These are phyloP conservation scores for Entomortierella chlamydospora DNA, from an alignment of 192 early-diverging fungal species.

Conservation along the genomic window DNA sequence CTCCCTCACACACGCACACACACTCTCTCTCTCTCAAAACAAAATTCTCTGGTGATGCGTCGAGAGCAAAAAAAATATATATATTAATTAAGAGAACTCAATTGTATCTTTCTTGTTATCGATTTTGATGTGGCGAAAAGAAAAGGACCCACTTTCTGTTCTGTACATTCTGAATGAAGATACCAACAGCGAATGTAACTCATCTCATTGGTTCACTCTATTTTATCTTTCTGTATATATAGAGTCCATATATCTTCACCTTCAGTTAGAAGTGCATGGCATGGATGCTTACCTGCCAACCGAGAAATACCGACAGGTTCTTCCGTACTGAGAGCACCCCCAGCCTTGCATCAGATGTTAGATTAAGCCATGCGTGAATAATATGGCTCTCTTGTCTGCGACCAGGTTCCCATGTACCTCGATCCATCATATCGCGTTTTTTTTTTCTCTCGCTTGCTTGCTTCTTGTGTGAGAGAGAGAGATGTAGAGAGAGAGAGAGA, in stretches of 20 bases:
- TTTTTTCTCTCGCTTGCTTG: no score
- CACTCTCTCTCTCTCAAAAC: no score
- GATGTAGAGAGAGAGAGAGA: no score
- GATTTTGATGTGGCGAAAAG: constrained; percentile 4
- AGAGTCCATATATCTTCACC: background rate
- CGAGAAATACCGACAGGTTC: constrained; percentile 5
- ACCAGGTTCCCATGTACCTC: background rate
- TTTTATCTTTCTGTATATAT: background rate
- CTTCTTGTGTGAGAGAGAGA: no score
- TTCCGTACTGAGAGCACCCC: constrained; percentile 6
- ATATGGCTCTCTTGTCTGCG: background rate
- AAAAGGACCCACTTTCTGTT: background rate
- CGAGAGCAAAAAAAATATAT: no score
- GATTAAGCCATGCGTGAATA: background rate
- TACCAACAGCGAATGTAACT: background rate
- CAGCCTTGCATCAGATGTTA: no score
- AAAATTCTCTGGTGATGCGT: no score
- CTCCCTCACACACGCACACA: no score
- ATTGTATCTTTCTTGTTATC: background rate
- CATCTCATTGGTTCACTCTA: background rate
- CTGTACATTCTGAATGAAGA: background rate
- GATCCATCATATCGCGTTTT: no score
- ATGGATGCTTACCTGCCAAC: background rate
- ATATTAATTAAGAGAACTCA: background rate
- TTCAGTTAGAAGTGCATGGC: background rate